Evolutionary conservation across 441 rosid genomes (phyloP).

Genomic region (Gossypium lobatum): DNA sequence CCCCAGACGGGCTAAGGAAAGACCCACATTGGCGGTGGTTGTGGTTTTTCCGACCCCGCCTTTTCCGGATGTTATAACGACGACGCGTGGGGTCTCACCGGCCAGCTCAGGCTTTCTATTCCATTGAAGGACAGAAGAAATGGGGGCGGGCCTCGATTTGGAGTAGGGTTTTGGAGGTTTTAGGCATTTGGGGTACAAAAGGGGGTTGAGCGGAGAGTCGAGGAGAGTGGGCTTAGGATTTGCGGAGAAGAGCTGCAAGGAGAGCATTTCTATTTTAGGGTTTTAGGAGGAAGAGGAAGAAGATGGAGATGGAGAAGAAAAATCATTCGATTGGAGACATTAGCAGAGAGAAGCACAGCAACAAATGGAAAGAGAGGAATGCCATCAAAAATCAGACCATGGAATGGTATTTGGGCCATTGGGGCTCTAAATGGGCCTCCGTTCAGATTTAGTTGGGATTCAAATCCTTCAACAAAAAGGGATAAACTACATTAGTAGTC

Average conservation of each 20-base stretch:
- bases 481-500: too few species aligned
- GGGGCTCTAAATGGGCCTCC: too few species aligned
- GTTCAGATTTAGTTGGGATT: too few species aligned
- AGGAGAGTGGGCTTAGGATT: constrained; percentile 22
- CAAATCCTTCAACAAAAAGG: too few species aligned
- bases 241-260: constrained; percentile 27
- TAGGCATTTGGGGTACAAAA: not conserved
- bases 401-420: too few species aligned
- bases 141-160: not conserved
- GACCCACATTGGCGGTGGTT: constrained; percentile 85
- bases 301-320: not conserved
- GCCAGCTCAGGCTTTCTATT: constrained; percentile 82
- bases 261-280: constrained; percentile 35
- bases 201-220: constrained; percentile 15
- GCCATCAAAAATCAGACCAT: too few species aligned
- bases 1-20: constrained; percentile 85
- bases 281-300: not conserved
- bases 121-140: constrained; percentile 67
- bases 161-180: not conserved
- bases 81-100: constrained; percentile 86
- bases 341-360: too few species aligned
- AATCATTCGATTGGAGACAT: not conserved
- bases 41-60: constrained; percentile 96
- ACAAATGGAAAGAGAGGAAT: too few species aligned
- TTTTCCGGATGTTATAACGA: constrained; percentile 90